Percentiles rank a stretch among this genome's conserved stretches.
Evolutionary conservation across 805 yeast species (phyloP).

Genomic region (Ogataea pilisensis): DNA sequence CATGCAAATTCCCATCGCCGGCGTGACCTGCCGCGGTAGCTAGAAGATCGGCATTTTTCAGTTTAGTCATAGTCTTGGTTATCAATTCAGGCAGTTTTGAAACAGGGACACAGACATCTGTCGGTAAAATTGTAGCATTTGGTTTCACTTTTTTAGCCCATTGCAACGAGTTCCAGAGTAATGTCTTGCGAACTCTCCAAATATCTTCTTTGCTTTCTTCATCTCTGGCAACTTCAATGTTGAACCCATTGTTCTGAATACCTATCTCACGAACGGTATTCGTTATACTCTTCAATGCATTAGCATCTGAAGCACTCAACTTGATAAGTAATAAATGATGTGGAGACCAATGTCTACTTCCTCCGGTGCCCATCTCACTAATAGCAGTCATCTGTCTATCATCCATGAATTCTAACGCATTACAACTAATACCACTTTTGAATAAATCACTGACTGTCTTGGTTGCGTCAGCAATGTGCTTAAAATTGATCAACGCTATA

Average conservation of each 20-base stretch:
- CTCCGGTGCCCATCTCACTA: slow-evolving; percentile 42
- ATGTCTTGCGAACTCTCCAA: slow-evolving; percentile 75
- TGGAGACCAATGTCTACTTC: slow-evolving; percentile 28
- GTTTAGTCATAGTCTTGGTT: slow-evolving; percentile 54
- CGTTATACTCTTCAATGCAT: slow-evolving; percentile 38
- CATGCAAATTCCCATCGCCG: slow-evolving; percentile 82
- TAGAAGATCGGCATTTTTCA: slow-evolving; percentile 46
- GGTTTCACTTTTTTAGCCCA: slow-evolving; percentile 52
- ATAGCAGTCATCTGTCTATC: slow-evolving; percentile 67
- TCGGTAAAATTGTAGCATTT: slow-evolving; percentile 54
- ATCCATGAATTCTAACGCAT: slow-evolving; percentile 74
- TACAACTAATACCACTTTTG: slow-evolving; percentile 58
- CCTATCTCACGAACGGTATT: slow-evolving; percentile 49
- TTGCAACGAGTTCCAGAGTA: slow-evolving; percentile 61
- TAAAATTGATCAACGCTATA: slow-evolving; percentile 67
- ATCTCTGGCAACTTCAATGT: slow-evolving; percentile 60
- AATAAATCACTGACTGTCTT: slow-evolving; percentile 60
- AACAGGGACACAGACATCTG: slow-evolving; percentile 82
- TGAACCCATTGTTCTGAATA: slow-evolving; percentile 44
- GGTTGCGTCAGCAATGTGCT: slow-evolving; percentile 66
- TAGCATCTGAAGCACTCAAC: slow-evolving; percentile 47
- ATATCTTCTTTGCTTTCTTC: slow-evolving; percentile 62
- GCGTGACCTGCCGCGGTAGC: slow-evolving; percentile 74
- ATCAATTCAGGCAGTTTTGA: slow-evolving; percentile 63
- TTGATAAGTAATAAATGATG: slow-evolving; percentile 50